Evolutionary conservation across 169 alveolate species (phyloP).

Genomic region (Cryptosporidium sp.): DNA sequence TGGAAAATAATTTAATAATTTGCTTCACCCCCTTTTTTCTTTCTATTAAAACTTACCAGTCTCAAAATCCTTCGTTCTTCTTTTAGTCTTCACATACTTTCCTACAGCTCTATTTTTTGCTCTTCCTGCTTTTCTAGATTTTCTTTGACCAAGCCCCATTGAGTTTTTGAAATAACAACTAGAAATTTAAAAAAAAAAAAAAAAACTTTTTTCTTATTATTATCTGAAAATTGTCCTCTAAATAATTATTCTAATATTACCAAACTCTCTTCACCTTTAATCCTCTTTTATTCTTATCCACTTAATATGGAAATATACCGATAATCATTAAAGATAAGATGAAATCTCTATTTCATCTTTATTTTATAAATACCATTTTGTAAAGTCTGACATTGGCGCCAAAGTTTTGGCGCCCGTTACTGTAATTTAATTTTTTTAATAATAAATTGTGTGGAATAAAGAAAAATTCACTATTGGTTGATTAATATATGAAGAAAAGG

Average conservation of each 20-base stretch:
- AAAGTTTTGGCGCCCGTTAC: background rate
- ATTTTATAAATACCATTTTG: background rate
- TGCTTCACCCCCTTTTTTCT: too few species aligned
- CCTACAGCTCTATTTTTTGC: constrained; percentile 43
- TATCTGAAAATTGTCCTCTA: background rate
- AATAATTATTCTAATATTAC: background rate
- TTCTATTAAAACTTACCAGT: constrained; percentile 27
- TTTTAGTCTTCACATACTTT: constrained; percentile 48
- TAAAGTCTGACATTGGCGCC: constrained; percentile 53
- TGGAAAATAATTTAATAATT: background rate
- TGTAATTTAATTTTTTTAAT: background rate
- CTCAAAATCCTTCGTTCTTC: constrained; percentile 71
- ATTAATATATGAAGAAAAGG: background rate
- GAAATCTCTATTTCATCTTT: background rate
- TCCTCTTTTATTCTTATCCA: background rate
- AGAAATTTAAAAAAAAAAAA: background rate
- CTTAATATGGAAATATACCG: too few species aligned
- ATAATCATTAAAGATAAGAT: too few species aligned
- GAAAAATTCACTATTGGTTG: background rate
- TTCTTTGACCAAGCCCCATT: constrained; percentile 74
- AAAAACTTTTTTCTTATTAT: background rate
- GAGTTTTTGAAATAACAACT: background rate
- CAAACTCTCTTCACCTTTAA: background rate
- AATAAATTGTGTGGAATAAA: constrained; percentile 15
- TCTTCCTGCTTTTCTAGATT: constrained; percentile 41